Conservation (phyloP, 164 flowering plant genomes). For the Macadamia tetraphylla region DNA sequence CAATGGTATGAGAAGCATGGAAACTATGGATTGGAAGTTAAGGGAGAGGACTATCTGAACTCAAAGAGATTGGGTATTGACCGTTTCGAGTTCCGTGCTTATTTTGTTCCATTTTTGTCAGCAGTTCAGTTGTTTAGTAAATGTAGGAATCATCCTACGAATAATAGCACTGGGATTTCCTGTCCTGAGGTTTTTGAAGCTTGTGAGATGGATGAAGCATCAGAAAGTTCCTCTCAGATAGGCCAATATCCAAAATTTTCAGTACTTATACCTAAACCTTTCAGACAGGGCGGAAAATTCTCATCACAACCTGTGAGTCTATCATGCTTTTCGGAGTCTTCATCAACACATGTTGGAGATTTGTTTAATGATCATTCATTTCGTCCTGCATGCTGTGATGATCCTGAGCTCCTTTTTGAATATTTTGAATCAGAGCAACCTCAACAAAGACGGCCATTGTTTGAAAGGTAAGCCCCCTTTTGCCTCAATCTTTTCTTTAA, state of each 20-base stretch:
- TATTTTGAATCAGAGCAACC: slow-evolving; percentile 68
- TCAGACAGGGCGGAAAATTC: slow-evolving; percentile 13
- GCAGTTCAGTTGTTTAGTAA: slow-evolving; percentile 69
- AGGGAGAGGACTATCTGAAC: slow-evolving; percentile 31
- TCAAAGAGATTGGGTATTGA: slow-evolving; percentile 31
- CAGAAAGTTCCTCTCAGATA: slow-evolving; percentile 14
- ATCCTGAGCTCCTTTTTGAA: slow-evolving; percentile 56
- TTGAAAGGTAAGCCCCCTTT: slow-evolving; percentile 43
- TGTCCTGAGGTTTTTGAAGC: slow-evolving; percentile 13
- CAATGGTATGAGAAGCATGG: slow-evolving; percentile 74
- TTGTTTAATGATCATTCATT: slow-evolving; percentile 8
- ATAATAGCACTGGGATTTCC: slow-evolving; percentile 6
- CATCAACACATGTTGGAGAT: slow-evolving; percentile 18
- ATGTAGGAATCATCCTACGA: slow-evolving; percentile 12
- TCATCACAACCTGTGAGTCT: slow-evolving; percentile 1
- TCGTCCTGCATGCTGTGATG: slow-evolving; percentile 15
- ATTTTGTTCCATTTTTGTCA: slow-evolving; percentile 73
- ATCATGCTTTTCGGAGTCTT: slow-evolving; percentile 11
- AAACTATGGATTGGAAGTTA: slow-evolving; percentile 64
- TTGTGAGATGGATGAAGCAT: slow-evolving; percentile 8
- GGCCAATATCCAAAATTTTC: slow-evolving; percentile 20
- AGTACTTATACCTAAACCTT: slow-evolving; percentile 32
- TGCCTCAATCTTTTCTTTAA: too few species aligned
- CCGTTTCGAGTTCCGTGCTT: slow-evolving; percentile 34
- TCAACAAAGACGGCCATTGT: slow-evolving; percentile 52